Evolutionary conservation across 768 basidiomycete species (phyloP).

Genomic region (Mrakia hoshinonis): DNA sequence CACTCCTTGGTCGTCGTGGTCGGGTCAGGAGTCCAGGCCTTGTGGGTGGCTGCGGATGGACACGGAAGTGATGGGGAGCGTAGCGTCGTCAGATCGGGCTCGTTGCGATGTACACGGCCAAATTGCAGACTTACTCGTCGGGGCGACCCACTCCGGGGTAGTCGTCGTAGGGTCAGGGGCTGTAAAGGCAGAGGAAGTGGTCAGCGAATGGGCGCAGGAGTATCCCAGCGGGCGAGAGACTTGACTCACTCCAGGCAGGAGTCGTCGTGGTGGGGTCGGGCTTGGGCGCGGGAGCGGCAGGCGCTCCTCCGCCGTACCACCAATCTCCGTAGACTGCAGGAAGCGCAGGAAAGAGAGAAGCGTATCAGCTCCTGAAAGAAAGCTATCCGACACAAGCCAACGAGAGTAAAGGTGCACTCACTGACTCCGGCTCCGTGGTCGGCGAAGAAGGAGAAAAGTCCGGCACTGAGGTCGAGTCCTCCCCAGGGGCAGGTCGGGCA

Average conservation of each 20-base stretch:
- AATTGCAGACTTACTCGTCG: neutral
- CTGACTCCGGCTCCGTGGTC: slow-evolving; percentile 17
- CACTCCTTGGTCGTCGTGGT: slow-evolving; percentile 7
- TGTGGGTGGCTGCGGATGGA: neutral
- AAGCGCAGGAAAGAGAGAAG: neutral
- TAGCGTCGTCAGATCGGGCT: neutral
- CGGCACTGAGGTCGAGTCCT: slow-evolving; percentile 20
- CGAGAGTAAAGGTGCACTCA: neutral
- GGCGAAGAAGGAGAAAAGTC: slow-evolving; percentile 15
- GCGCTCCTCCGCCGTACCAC: slow-evolving; percentile 22
- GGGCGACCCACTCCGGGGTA: slow-evolving; percentile 9
- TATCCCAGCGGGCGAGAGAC: neutral
- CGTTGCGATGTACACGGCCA: neutral
- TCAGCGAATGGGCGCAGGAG: neutral
- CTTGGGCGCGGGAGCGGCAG: slow-evolving; percentile 11
- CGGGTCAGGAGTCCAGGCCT: slow-evolving; percentile 19
- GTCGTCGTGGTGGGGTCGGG: slow-evolving; percentile 2
- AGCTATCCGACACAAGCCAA: neutral
- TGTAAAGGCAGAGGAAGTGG: neutral
- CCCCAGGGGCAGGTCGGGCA: slow-evolving; percentile 27
- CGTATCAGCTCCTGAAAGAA: neutral
- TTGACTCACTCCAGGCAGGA: slow-evolving; percentile 21
- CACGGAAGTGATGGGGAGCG: neutral
- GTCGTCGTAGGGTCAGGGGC: slow-evolving; percentile 25
- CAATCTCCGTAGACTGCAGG: slow-evolving; percentile 24